These are phyloP conservation scores for Mortierella sp. DNA, from an alignment of 371 early-diverging fungal species.

Conservation along the genomic window DNA sequence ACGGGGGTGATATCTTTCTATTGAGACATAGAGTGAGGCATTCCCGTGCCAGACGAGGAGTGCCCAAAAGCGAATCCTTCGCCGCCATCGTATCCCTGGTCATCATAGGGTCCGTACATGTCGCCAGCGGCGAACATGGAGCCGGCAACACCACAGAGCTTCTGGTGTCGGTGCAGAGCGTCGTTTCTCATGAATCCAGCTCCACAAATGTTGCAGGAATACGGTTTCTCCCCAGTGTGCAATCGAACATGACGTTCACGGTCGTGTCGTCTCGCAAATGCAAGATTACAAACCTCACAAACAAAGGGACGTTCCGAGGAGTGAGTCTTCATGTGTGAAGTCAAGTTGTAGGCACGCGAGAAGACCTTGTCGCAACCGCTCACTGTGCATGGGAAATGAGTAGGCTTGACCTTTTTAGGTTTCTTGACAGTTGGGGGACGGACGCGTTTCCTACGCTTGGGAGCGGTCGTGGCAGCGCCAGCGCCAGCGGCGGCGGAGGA, in stretches of 20 bases:
- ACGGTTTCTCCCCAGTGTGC: slow-evolving; percentile 71
- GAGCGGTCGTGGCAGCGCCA: not conserved
- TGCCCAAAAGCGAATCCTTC: too few species aligned
- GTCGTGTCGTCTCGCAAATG: slow-evolving; percentile 81
- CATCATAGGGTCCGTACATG: too few species aligned
- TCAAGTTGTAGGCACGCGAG: slow-evolving; percentile 82
- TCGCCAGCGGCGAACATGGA: slow-evolving; percentile 30
- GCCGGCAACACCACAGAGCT: slow-evolving; percentile 38
- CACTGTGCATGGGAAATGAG: slow-evolving; percentile 46
- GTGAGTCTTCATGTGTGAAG: slow-evolving; percentile 82
- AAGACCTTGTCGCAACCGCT: slow-evolving; percentile 74
- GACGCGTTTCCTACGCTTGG: slow-evolving; percentile 19
- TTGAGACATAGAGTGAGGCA: too few species aligned
- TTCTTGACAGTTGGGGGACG: slow-evolving; percentile 30
- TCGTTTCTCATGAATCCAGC: slow-evolving; percentile 82
- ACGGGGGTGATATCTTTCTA: too few species aligned
- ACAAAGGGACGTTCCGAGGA: slow-evolving; percentile 70
- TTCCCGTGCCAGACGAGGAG: too few species aligned
- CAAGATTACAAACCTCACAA: slow-evolving; percentile 63
- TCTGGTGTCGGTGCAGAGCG: slow-evolving; percentile 74
- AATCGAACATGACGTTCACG: slow-evolving; percentile 80
- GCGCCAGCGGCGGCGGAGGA: slow-evolving; percentile 1
- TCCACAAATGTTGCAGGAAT: slow-evolving; percentile 65
- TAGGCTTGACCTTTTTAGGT: slow-evolving; percentile 23
- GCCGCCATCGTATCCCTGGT: too few species aligned